Evolutionary conservation across 2,329 filamentous ascomycete genomes (phyloP), one percentile per base, ranked within the genome.

Genomic region (Aspergillus costaricaensis): DNA sequence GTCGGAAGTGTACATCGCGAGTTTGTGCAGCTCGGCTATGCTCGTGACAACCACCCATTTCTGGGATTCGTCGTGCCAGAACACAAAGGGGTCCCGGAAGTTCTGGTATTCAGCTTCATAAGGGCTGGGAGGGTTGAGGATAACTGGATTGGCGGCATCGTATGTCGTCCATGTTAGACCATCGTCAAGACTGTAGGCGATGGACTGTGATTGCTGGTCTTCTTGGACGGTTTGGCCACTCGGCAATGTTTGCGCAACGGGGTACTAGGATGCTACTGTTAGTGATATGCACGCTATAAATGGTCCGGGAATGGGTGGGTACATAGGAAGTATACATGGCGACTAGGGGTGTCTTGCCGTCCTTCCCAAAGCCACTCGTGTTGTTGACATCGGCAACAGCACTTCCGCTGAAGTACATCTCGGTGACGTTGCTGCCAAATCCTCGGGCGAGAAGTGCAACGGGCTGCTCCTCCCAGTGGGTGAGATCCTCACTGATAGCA

Each of bases 51-150:
- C 55, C 8, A 71, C 49, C 71, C 71, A 73, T 55, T 66, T 65
- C 3, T 61, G 19, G 17, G 62, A 65, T 7, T 60, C 38, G 1
- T 60, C 57, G 44, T 72, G 62, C 69, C 71, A 69, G 59, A 74
- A 69, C 1, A 89, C 85, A 66, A 89, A 87, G 0, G 88, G 87
- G 63, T 90, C 87, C 9, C 87, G 83, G 76, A 89, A 69, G 12
- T 69, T 59, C 21, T 61, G 9, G 21, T 62, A 64, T 30, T 69
- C 60, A 3, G 47, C 43, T 88, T 63, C 87, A 81, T 30, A 74
- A 75, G 43, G 82, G 77, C 63, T 77, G 75, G 71, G 82, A 3
- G 67, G 67, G 4, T 64, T 81, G 57, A 78, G 72, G 38, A 90
- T 83, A 9, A 89, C 83, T 0, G 88, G 87, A 61, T 90, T 90